Base-by-base conservation (phyloP, 2,329 filamentous ascomycete genomes). In the Calonectria pauciramosa region DNA sequence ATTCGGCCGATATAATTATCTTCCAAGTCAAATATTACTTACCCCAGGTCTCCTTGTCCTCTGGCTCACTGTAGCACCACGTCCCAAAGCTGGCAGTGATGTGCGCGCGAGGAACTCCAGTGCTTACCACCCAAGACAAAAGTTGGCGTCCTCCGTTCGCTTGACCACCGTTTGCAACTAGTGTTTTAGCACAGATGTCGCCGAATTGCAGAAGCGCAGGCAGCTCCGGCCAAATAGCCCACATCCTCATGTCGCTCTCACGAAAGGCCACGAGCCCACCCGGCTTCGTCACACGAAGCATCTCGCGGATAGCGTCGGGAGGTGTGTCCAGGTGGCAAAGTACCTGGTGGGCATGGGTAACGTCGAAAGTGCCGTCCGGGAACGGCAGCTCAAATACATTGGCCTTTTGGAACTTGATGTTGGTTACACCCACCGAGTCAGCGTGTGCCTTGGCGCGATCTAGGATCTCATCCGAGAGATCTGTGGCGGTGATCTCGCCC, bases 291-390 rank as follows among this genome's bases (percentile, higher is more conserved):
- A 89, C 85, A 0, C 88, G 83, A 3, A 85, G 76, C 83, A 88
- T 86, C 79, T 88, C 87, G 10, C 72, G 69, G 47, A 88, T 73
- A 1, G 86, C 85, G 3, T 78, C 69, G 1, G 82, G 77, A 0
- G 83, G 84, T 9, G 80, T 78, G 11, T 83, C 80, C 18, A 89
- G 76, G 70, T 89, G 87, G 7, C 83, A 83, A 18, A 89, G 82
- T 1, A 88, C 80, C 76, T 88, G 87, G n/a, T 84, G 85, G 32
- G 81, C 82, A 76, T 85, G 88, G 26, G 87, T 83, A 5, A 88
- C 77, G 75, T 89, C 86, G 70, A 89, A 88, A 0, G 78, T 77
- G 8, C 79, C 79, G 72, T 88, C 85, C 0, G 81, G 60, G 30
- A 85, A 89, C 0, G 86, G 82, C 0, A 89, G 84, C 16, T 81